These are phyloP conservation scores for Pseudoscleropodium purum DNA, from an alignment of 225 moss, liverwort and hornwort species.

Conservation along the genomic window DNA sequence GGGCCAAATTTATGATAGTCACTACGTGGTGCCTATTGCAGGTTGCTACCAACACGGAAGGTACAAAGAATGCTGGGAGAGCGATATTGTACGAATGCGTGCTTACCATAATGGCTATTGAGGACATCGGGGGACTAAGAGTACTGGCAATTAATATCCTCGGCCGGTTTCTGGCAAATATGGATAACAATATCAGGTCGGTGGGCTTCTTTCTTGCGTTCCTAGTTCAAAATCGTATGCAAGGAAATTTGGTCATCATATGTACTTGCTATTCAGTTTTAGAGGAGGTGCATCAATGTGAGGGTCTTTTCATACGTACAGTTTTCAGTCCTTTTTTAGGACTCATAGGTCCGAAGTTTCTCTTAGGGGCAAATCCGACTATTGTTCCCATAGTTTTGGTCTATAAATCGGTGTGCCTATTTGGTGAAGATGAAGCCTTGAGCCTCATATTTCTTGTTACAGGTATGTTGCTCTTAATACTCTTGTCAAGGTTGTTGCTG, in stretches of 20 bases:
- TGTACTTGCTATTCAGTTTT: neutral
- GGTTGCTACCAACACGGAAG: constrained; percentile 96
- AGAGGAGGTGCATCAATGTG: neutral
- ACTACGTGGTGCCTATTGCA: constrained; percentile 12
- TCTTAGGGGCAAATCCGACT: neutral
- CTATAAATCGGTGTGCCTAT: neutral
- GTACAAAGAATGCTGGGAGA: constrained; percentile 90
- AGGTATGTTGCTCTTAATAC: constrained; percentile 97
- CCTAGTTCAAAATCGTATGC: neutral
- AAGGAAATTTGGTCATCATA: neutral
- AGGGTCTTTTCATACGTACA: neutral
- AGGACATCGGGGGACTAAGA: constrained; percentile 84
- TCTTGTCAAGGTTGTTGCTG: constrained; percentile 78
- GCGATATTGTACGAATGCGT: constrained; percentile 99
- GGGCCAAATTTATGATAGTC: neutral
- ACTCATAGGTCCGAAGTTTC: neutral
- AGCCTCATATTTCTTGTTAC: neutral
- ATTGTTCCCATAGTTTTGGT: neutral
- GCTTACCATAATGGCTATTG: constrained; percentile 89
- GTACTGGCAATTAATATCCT: constrained; percentile 90
- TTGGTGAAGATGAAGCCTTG: neutral
- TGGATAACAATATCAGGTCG: constrained; percentile 93
- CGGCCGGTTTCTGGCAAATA: constrained; percentile 76
- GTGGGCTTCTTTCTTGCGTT: constrained; percentile 1
- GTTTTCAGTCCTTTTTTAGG: neutral